These are phyloP conservation scores for Porcisia hertigi DNA, from an alignment of 208 protist genomes.

Conservation along the genomic window DNA sequence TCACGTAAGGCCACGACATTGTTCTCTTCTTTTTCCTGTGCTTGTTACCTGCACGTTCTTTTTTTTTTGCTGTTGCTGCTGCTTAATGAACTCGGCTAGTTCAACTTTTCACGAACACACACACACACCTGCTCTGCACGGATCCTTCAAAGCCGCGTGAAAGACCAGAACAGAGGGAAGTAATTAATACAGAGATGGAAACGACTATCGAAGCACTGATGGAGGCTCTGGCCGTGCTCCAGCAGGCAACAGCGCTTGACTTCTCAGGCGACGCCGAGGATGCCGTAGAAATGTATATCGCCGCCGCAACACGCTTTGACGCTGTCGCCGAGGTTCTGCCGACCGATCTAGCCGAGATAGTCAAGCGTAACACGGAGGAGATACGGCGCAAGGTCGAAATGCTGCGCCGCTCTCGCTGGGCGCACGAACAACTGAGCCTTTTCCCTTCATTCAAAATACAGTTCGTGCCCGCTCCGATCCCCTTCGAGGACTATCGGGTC, in stretches of 20 bases:
- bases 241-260: slow-evolving; percentile 74
- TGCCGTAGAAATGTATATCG: slow-evolving; percentile 71
- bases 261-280: slow-evolving; percentile 52
- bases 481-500: slow-evolving; percentile 66
- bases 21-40: not conserved
- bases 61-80: not conserved
- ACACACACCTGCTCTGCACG: not conserved
- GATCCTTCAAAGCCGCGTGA: not conserved
- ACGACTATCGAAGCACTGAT: slow-evolving; percentile 49
- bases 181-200: slow-evolving; percentile 16
- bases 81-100: not conserved
- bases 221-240: slow-evolving; percentile 68
- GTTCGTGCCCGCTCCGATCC: slow-evolving; percentile 55
- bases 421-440: slow-evolving; percentile 39
- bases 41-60: not conserved
- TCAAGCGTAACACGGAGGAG: slow-evolving; percentile 59
- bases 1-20: not conserved
- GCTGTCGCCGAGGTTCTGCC: slow-evolving; percentile 45
- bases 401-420: slow-evolving; percentile 46
- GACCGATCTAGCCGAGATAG: slow-evolving; percentile 48
- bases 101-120: not conserved
- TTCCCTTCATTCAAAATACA: slow-evolving; percentile 68
- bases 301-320: slow-evolving; percentile 56
- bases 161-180: not conserved
- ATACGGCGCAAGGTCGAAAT: slow-evolving; percentile 61